phyloP scores from a whole-genome alignment of 768 basidiomycete genomes.

The Candolleomyces aberdarensis region DNA sequence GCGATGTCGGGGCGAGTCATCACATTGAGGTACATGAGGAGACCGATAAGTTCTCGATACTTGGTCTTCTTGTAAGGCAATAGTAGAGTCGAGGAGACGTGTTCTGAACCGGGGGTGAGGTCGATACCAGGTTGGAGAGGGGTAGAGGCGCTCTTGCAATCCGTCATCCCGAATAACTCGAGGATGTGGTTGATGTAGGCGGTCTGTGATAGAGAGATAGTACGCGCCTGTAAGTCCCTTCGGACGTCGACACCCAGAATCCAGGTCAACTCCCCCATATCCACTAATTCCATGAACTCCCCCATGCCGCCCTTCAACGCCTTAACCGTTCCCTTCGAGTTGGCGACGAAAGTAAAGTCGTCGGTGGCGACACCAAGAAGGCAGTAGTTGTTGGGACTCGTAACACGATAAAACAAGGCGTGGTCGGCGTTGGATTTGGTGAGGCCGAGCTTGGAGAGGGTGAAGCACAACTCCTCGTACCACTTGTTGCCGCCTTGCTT shows the following conservation, averaged over 20 bases:
- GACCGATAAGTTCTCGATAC: slow-evolving; percentile 3
- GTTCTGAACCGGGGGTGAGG: background rate
- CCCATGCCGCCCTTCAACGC: background rate
- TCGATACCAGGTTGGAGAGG: slow-evolving; percentile 11
- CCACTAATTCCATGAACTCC: slow-evolving; percentile 16
- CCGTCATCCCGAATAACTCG: slow-evolving; percentile 14
- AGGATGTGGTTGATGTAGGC: slow-evolving; percentile 22
- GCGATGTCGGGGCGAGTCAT: slow-evolving; percentile 7
- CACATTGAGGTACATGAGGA: background rate
- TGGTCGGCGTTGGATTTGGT: too few species aligned
- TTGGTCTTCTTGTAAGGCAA: background rate
- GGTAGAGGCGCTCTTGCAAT: slow-evolving; percentile 17
- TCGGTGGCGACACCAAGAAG: slow-evolving; percentile 16
- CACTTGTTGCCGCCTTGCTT: too few species aligned
- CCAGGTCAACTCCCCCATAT: slow-evolving; percentile 23
- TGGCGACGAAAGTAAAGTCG: slow-evolving; percentile 7
- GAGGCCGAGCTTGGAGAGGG: too few species aligned
- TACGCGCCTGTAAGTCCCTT: slow-evolving; percentile 13
- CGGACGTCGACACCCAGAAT: too few species aligned
- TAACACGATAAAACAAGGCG: too few species aligned
- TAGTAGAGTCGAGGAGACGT: slow-evolving; percentile 4
- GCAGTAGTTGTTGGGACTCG: slow-evolving; percentile 23
- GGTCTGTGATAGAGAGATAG: slow-evolving; percentile 21
- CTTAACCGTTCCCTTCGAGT: too few species aligned
- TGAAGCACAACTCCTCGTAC: too few species aligned